Conservation (phyloP, 352 stramenopile species). For the Phytophthora megakarya region DNA sequence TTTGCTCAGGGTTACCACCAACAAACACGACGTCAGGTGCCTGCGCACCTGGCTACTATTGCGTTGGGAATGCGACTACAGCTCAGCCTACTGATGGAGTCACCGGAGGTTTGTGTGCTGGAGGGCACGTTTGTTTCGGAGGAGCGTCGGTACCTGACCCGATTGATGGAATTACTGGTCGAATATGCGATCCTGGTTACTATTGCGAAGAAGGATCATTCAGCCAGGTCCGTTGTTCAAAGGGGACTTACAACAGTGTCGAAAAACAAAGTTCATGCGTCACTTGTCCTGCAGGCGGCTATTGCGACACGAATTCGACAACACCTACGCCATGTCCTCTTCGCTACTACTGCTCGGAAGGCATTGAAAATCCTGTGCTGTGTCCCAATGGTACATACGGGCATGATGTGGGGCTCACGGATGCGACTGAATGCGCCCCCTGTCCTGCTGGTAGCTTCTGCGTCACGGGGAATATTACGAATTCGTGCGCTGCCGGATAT, state of each 20-base stretch:
- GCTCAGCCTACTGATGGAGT: slow-evolving; percentile 44
- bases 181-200: slow-evolving; percentile 61
- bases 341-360: slow-evolving; percentile 74
- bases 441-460: slow-evolving; percentile 85
- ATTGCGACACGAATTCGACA: slow-evolving; percentile 72
- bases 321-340: slow-evolving; percentile 55
- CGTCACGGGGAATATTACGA: slow-evolving; percentile 68
- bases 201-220: slow-evolving; percentile 72
- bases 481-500: slow-evolving; percentile 78
- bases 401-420: slow-evolving; percentile 46
- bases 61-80: slow-evolving; percentile 45
- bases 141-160: slow-evolving; percentile 57
- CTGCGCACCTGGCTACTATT: slow-evolving; percentile 79
- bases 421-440: slow-evolving; percentile 56
- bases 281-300: slow-evolving; percentile 62
- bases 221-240: slow-evolving; percentile 54
- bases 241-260: slow-evolving; percentile 71
- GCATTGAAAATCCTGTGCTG: slow-evolving; percentile 46
- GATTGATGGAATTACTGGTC: slow-evolving; percentile 58
- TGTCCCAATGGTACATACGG: slow-evolving; percentile 87
- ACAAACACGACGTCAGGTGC: slow-evolving; percentile 57
- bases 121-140: slow-evolving; percentile 67
- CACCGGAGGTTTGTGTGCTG: slow-evolving; percentile 55
- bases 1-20: slow-evolving; percentile 68
- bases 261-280: slow-evolving; percentile 51